phyloP scores from a whole-genome alignment of 306 rosid genomes.

The Prunus mongolica region DNA sequence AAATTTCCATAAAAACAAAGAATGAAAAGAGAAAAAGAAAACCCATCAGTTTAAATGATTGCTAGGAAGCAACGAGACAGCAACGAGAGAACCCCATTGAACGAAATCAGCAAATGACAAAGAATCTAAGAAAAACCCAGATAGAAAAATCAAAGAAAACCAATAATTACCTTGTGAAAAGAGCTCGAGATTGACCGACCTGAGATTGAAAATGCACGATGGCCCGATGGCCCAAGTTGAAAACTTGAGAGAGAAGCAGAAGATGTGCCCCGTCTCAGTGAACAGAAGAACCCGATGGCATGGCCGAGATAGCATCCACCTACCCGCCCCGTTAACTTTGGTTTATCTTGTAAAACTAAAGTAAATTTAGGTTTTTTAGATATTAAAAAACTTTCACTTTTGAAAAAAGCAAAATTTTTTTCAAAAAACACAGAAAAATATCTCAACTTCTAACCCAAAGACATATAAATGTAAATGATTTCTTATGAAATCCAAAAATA shows the following conservation, averaged over 20 bases:
- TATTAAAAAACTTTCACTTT: too few species aligned
- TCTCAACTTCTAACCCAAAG: too few species aligned
- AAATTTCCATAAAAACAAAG: neutral
- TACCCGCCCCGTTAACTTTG: neutral
- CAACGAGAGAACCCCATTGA: neutral
- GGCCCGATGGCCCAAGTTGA: neutral
- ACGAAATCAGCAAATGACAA: neutral
- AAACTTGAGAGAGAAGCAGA: neutral
- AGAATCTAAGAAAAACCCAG: neutral
- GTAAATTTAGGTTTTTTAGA: too few species aligned
- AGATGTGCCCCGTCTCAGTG: neutral
- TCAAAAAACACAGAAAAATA: too few species aligned
- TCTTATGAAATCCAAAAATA: too few species aligned
- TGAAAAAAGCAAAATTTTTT: fast-evolving
- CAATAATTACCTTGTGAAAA: neutral
- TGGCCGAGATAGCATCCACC: neutral
- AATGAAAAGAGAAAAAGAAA: neutral
- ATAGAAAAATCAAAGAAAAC: neutral
- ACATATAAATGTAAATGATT: too few species aligned
- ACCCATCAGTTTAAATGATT: neutral
- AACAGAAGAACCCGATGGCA: neutral
- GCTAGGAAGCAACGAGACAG: neutral
- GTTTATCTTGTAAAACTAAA: too few species aligned
- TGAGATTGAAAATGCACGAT: neutral
- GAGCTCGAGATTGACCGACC: neutral